A percentile compares a stretch with the other conserved stretches of the same genome.
These are phyloP conservation scores for Lolium multiflorum DNA, from an alignment of 176 grass and related monocot genomes.

Conservation along the genomic window DNA sequence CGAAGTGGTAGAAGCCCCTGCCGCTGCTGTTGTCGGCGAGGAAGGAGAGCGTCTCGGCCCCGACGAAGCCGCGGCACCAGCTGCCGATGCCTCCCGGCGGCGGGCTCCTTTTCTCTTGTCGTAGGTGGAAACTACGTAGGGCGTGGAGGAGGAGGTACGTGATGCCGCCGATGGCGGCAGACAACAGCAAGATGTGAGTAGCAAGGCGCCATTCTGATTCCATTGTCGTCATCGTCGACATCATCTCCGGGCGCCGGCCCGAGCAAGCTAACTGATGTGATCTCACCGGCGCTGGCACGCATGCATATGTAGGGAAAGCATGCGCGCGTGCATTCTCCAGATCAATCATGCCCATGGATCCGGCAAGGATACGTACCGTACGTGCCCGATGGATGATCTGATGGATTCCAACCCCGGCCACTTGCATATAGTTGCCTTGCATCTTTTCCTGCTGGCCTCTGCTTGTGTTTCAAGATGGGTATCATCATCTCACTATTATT, in stretches of 20 bases:
- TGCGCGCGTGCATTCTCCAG: neutral
- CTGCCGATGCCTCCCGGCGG: constrained; percentile 18
- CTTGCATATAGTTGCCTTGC: constrained; percentile 19
- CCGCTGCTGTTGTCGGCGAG: constrained; percentile 62
- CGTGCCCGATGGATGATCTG: neutral
- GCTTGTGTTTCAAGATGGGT: neutral
- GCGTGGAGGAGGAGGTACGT: neutral
- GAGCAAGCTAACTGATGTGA: neutral
- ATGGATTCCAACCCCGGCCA: constrained; percentile 10
- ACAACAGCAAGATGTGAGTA: neutral
- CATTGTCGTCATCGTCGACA: neutral
- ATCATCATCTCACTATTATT: neutral
- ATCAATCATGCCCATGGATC: constrained; percentile 15
- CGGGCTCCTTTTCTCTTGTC: neutral
- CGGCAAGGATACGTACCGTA: neutral
- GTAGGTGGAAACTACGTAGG: neutral
- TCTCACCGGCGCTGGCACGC: neutral
- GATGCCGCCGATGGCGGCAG: neutral
- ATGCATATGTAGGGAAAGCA: neutral
- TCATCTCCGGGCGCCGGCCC: neutral
- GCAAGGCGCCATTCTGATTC: neutral
- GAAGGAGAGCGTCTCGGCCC: constrained; percentile 73
- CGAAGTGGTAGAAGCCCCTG: constrained; percentile 87
- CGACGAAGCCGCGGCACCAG: neutral
- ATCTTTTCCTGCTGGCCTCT: neutral